Conservation (phyloP, 306 rosid genomes). For the Fragaria iinumae region DNA sequence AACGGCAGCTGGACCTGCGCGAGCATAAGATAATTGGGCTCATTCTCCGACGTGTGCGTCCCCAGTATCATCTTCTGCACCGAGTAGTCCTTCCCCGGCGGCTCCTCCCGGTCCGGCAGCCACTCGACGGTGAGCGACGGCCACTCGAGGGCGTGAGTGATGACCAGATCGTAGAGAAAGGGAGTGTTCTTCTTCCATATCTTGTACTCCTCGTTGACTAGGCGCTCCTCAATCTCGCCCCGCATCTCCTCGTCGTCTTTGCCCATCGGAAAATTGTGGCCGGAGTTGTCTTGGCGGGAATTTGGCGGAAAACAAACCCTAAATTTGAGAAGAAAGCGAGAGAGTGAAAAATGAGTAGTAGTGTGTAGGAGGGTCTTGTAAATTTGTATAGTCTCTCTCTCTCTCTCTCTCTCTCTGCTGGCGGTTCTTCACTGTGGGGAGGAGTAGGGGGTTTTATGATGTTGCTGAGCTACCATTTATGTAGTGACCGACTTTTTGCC, state of each 20-base stretch:
- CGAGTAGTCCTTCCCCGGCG: slow-evolving; percentile 91
- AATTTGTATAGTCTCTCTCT: too few relatives aligned
- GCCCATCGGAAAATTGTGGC: slow-evolving; percentile 47
- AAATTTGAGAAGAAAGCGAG: not conserved
- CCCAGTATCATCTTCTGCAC: slow-evolving; percentile 91
- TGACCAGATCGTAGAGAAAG: slow-evolving; percentile 84
- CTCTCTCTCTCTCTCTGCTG: too few relatives aligned
- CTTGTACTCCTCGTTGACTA: slow-evolving; percentile 96
- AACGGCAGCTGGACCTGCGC: slow-evolving; percentile 96
- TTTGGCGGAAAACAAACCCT: slow-evolving; percentile 11
- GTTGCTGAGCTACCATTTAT: too few relatives aligned
- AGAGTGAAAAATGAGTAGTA: too few relatives aligned
- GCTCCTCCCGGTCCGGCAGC: slow-evolving; percentile 90
- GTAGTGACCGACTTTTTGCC: too few relatives aligned
- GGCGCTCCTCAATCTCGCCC: slow-evolving; percentile 91
- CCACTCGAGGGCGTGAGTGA: slow-evolving; percentile 98
- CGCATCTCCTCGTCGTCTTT: slow-evolving; percentile 97
- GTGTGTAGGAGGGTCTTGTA: too few relatives aligned
- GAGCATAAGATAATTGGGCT: slow-evolving; percentile 93
- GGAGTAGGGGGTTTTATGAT: too few relatives aligned
- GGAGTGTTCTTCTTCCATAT: slow-evolving; percentile 99
- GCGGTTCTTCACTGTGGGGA: too few relatives aligned
- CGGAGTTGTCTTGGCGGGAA: slow-evolving; percentile 13
- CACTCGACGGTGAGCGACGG: slow-evolving; percentile 98
- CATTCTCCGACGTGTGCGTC: slow-evolving; percentile 93